These are phyloP conservation scores for Strobilomyces echinocephalus DNA, from an alignment of 768 basidiomycete genomes.

Conservation along the genomic window DNA sequence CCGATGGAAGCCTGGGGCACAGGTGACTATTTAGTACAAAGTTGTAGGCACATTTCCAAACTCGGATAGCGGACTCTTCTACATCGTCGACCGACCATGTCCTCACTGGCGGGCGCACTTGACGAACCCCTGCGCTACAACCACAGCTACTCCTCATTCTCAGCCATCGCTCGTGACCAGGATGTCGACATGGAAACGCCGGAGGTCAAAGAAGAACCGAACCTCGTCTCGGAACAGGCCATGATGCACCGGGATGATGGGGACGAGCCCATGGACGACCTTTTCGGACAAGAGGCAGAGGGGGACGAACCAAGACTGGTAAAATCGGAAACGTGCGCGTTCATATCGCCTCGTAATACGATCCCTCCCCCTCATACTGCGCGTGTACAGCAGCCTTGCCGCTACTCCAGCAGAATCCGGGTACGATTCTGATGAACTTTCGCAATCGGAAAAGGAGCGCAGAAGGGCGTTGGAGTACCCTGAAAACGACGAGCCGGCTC, in stretches of 20 bases:
- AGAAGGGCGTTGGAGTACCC: conserved; percentile 75
- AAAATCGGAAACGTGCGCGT: conserved; percentile 45
- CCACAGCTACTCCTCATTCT: conserved; percentile 12
- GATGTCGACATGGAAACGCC: conserved; percentile 42
- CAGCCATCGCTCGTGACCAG: conserved; percentile 16
- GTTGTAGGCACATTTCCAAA: conserved; percentile 4
- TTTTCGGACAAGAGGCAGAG: conserved; percentile 72
- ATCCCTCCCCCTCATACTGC: conserved; percentile 16
- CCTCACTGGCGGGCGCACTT: conserved; percentile 56
- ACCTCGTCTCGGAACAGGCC: conserved; percentile 17
- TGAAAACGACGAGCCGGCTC: conserved; percentile 66
- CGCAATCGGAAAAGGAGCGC: conserved; percentile 51
- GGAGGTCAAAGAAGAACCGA: conserved; percentile 17
- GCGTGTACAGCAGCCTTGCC: conserved; percentile 33
- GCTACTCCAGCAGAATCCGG: conserved; percentile 39
- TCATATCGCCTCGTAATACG: conserved; percentile 3
- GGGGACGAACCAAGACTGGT: conserved; percentile 34
- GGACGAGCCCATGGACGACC: conserved; percentile 68
- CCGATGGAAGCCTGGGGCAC: too few species aligned
- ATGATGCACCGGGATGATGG: conserved; percentile 7
- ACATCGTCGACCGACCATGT: conserved; percentile 40
- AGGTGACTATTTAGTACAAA: neutral
- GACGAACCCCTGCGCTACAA: conserved; percentile 33
- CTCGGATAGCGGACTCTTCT: conserved; percentile 2
- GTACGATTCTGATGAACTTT: conserved; percentile 62